Percentiles rank a stretch among this genome's conserved stretches.
Conservation (phyloP, 2,329 filamentous ascomycete genomes). For the Arthrobotrys pseudoclavata region DNA sequence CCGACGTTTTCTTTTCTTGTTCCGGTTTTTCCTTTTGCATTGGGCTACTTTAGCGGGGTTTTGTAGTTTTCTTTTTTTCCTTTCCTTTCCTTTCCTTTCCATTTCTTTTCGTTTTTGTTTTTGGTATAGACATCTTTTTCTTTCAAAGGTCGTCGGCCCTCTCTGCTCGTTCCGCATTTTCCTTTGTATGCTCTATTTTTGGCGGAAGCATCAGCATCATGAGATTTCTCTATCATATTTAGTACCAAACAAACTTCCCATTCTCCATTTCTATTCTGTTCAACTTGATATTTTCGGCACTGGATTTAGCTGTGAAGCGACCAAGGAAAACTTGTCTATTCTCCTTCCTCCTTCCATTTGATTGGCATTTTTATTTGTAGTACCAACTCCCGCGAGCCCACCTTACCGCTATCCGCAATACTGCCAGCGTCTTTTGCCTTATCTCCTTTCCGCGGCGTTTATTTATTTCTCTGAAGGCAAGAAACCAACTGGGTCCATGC, state of each 20-base stretch:
- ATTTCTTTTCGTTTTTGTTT: slow-evolving; percentile 13
- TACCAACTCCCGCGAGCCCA: slow-evolving; percentile 9
- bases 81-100: slow-evolving; percentile 10
- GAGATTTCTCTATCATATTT: slow-evolving; percentile 22
- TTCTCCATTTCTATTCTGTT: slow-evolving; percentile 13
- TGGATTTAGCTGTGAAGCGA: slow-evolving; percentile 32
- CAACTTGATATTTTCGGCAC: slow-evolving; percentile 24
- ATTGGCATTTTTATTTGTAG: slow-evolving; percentile 10
- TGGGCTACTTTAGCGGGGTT: slow-evolving; percentile 22
- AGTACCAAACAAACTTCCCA: slow-evolving; percentile 32
- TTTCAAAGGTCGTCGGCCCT: slow-evolving; percentile 30
- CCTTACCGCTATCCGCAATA: not conserved
- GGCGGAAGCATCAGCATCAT: slow-evolving; percentile 45
- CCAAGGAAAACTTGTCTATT: slow-evolving; percentile 18
- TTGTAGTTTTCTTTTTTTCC: slow-evolving; percentile 17
- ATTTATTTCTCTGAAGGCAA: not conserved
- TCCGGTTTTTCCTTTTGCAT: slow-evolving; percentile 2
- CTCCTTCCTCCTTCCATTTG: slow-evolving; percentile 10
- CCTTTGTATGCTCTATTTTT: slow-evolving; percentile 32
- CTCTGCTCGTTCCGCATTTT: slow-evolving; percentile 33
- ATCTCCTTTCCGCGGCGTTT: slow-evolving; percentile 15
- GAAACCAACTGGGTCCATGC: not conserved
- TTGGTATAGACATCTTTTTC: slow-evolving; percentile 47
- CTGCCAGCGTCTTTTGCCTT: not conserved
- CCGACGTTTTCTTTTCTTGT: slow-evolving; percentile 7